Evolutionary conservation across 139 green algal species (phyloP), one percentile per base, ranked within the genome.

Genomic region (Spirogloea muscicola): DNA sequence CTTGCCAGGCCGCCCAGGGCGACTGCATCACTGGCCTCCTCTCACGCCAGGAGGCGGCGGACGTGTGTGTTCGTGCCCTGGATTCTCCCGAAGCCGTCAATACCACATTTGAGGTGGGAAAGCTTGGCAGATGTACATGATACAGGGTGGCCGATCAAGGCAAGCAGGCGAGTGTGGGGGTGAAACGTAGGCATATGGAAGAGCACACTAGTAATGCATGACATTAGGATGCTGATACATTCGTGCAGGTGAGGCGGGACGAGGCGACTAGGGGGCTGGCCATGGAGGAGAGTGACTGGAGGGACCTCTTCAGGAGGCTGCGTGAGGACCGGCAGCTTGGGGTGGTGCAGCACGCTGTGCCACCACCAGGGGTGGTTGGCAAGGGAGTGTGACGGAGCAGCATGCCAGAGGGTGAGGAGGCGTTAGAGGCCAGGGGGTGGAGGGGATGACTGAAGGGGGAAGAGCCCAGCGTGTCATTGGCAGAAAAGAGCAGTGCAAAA

Each of bases 51-150:
- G 91, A 96, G 52, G 78, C 96, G 3, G 88, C 92, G 1, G 85
- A 91, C 52, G 82, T 97, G 42, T 92, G 86, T 42, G 84, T 88
- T 1, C 74, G 78, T 51, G 73, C 91, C 25, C 86, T 96, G 58
- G 29, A 77, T 5, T 61, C 76, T 27, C 74, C 85, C 0, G 62
- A 77, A 0, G 85, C 77, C 2, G 33, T 51, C 0, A 61, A 88
- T 74, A 87, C 65, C n/a, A 96, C 92, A 0, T 96, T 96, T 81
- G 91, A 96, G 84, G 79, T 96, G 37, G 86, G 87, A 33, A 90
- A 75, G n/a, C 90, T 33, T n/a, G 7, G 21, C 7, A 29, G 41
- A 33, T 64, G 57, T 34, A 44, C n/a, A 7, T 18, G 25, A 9
- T 60, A 25, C 9, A 18, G 5, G n/a, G 31, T 5, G n/a, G 5